Percentiles rank a stretch among this genome's conserved stretches.
phyloP scores from a whole-genome alignment of 129 eudicot genomes.

The Kitagawia praeruptora region DNA sequence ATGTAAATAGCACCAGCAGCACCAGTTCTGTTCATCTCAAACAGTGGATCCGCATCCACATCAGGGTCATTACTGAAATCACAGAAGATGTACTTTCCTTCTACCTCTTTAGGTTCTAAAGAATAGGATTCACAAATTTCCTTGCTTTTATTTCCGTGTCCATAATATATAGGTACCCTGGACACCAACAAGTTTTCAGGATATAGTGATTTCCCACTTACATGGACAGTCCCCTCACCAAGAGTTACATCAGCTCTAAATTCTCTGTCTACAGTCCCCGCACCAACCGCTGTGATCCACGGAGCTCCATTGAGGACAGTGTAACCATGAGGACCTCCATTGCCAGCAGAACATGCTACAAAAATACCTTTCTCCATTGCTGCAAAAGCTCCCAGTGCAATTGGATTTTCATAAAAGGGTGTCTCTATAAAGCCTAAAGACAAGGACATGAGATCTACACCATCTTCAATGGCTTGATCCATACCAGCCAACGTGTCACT shows the following conservation, averaged over 20 bases:
- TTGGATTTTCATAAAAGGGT: slow-evolving; percentile 30
- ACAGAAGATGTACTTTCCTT: slow-evolving; percentile 37
- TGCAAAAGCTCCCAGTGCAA: slow-evolving; percentile 43
- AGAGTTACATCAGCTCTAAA: slow-evolving; percentile 29
- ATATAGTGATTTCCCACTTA: slow-evolving; percentile 30
- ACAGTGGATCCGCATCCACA: neutral
- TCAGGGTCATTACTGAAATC: slow-evolving; percentile 9
- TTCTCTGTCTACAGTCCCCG: slow-evolving; percentile 37
- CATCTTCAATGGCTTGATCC: slow-evolving; percentile 53
- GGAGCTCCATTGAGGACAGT: slow-evolving; percentile 46
- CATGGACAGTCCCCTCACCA: slow-evolving; percentile 13
- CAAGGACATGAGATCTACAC: slow-evolving; percentile 48
- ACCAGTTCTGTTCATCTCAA: slow-evolving; percentile 20
- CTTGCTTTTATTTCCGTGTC: slow-evolving; percentile 38
- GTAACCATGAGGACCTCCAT: slow-evolving; percentile 38
- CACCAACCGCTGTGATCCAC: slow-evolving; percentile 46
- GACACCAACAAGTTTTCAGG: slow-evolving; percentile 33
- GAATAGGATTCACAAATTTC: slow-evolving; percentile 29
- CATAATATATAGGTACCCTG: slow-evolving; percentile 41
- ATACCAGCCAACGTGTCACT: slow-evolving; percentile 47
- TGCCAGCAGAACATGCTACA: slow-evolving; percentile 47
- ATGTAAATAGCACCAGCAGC: slow-evolving; percentile 32
- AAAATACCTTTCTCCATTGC: slow-evolving; percentile 49
- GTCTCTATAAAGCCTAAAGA: slow-evolving; percentile 31
- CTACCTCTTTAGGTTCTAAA: slow-evolving; percentile 35